A percentile compares a stretch with the other conserved stretches of the same genome.
Conservation (phyloP, 495 filamentous ascomycete species). For the Podospora comata region DNA sequence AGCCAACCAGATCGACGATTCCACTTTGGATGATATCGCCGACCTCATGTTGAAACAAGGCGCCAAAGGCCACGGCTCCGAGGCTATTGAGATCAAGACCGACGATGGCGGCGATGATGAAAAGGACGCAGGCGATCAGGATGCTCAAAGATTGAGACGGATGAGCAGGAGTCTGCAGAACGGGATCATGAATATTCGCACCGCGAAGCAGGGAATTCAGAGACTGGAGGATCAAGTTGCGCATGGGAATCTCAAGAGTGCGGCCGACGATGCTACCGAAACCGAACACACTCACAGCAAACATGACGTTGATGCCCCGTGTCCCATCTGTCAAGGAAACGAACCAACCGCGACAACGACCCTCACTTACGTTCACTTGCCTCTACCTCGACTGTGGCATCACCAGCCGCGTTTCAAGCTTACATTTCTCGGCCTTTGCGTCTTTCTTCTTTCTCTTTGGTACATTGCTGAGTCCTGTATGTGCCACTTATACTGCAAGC, state of each 20-base stretch:
- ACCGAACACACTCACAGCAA: constrained; percentile 6
- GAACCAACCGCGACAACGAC: background rate
- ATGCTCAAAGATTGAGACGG: constrained; percentile 21
- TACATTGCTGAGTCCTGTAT: constrained; percentile 58
- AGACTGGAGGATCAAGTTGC: constrained; percentile 61
- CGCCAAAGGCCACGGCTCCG: background rate
- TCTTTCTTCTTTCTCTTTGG: constrained; percentile 51
- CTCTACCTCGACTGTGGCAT: constrained; percentile 59
- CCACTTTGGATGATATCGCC: constrained; percentile 51
- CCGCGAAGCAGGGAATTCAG: constrained; percentile 63
- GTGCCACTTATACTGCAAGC: constrained; percentile 61
- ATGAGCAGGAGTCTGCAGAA: constrained; percentile 59
- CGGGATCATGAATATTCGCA: constrained; percentile 59
- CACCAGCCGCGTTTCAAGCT: constrained; percentile 46
- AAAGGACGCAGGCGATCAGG: constrained; percentile 47
- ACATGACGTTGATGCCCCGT: background rate
- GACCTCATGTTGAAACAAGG: constrained; percentile 36
- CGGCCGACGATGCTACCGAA: background rate
- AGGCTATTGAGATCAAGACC: constrained; percentile 7
- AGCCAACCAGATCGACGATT: constrained; percentile 50
- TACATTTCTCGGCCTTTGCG: constrained; percentile 56
- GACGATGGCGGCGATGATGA: constrained; percentile 43
- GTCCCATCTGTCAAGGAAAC: constrained; percentile 18
- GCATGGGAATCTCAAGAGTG: constrained; percentile 34
- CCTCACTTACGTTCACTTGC: constrained; percentile 42